A percentile compares a stretch with the other conserved stretches of the same genome.
phyloP scores from a whole-genome alignment of 2,329 filamentous ascomycete genomes.

The Calonectria crousiana region DNA sequence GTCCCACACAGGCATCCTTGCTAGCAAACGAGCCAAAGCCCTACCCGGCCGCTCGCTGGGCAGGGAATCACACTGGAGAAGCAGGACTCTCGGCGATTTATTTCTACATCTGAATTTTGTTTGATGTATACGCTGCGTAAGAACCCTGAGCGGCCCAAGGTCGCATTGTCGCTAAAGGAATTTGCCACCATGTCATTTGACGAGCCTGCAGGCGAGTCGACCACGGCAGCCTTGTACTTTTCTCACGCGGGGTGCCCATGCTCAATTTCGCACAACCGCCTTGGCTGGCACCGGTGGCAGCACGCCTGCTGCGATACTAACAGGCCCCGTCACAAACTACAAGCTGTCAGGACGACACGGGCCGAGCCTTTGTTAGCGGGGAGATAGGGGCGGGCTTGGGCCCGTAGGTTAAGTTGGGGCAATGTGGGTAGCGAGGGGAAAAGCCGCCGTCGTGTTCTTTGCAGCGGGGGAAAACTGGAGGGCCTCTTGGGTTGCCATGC shows the following conservation, averaged over 20 bases:
- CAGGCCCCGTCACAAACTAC: background rate
- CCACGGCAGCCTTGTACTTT: background rate
- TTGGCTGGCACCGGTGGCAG: background rate
- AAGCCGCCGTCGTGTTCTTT: background rate
- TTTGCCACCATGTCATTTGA: background rate
- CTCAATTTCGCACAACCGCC: background rate
- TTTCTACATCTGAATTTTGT: background rate
- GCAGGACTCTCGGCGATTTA: background rate
- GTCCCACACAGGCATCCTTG: background rate
- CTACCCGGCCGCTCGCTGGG: background rate
- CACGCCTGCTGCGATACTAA: background rate
- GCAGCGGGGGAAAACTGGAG: background rate
- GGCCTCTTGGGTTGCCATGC: background rate
- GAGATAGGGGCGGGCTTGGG: background rate
- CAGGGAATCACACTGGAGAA: background rate
- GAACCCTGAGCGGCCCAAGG: background rate
- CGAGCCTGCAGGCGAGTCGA: background rate
- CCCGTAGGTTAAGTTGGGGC: background rate
- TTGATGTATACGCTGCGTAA: background rate
- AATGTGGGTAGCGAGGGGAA: background rate
- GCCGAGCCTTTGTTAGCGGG: conserved; percentile 1
- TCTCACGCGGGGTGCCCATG: background rate
- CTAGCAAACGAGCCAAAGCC: background rate
- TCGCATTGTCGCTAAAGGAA: background rate
- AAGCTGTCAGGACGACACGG: background rate